A percentile compares a stretch with the other conserved stretches of the same genome.
phyloP scores from a whole-genome alignment of 352 stramenopile species.

The Pythium phragmitis region DNA sequence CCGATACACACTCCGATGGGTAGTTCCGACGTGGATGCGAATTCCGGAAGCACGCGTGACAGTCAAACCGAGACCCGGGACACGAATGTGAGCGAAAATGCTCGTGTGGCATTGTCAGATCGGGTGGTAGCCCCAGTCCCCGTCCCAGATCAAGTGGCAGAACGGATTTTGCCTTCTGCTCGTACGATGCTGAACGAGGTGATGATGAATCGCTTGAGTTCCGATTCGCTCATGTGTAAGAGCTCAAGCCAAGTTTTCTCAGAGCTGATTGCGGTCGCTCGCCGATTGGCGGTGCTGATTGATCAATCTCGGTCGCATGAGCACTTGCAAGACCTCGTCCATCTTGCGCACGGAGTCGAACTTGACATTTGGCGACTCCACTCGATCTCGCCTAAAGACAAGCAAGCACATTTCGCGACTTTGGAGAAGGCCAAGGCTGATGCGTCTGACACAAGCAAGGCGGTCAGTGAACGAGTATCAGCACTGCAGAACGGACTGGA shows the following conservation, averaged over 20 bases:
- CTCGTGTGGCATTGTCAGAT: neutral
- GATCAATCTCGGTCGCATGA: neutral
- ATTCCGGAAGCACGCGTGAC: neutral
- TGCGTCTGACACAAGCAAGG: neutral
- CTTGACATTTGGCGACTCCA: slow-evolving; percentile 5
- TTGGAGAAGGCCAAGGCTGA: neutral
- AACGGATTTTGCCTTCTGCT: neutral
- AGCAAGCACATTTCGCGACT: neutral
- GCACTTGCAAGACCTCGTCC: slow-evolving; percentile 4
- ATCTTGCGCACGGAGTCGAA: slow-evolving; percentile 6
- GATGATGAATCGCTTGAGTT: slow-evolving; percentile 1
- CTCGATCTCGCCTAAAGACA: neutral
- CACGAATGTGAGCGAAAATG: neutral
- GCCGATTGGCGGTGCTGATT: neutral
- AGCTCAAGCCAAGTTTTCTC: neutral
- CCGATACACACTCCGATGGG: neutral
- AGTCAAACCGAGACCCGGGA: neutral
- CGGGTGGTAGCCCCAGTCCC: neutral
- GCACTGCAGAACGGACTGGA: slow-evolving; percentile 3
- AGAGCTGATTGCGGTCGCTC: neutral
- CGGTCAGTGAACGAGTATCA: slow-evolving; percentile 3
- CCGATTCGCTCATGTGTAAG: neutral
- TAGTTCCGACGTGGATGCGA: neutral
- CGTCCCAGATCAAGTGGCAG: neutral
- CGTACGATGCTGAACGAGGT: slow-evolving; percentile 3